Base-by-base conservation (phyloP, 768 basidiomycete genomes). In the Solioccasus polychromus region DNA sequence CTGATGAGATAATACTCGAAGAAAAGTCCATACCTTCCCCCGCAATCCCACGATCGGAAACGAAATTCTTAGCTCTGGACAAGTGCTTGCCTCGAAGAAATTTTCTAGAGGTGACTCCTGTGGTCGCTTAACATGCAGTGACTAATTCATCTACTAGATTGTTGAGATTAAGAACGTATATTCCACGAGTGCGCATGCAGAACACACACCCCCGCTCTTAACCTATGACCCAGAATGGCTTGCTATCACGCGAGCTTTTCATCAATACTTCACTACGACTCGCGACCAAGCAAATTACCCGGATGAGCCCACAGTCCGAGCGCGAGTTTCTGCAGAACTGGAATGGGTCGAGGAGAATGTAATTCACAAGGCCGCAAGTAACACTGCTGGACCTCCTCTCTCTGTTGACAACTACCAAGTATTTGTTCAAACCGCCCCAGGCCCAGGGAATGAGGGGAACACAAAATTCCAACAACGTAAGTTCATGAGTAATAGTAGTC, bases 151-250 rank as follows among this genome's bases (percentile, higher is more conserved):
- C 7, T 22, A 41, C n/a, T 53, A 92, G 91, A 77, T 92, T 8
- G 62, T 93, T 35, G 89, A 94, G 41, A 63, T 90, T 19, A 69
- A 72, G 5, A 54, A 57, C 35, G 39, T 39, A 29, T n/a, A 42
- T 39, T 43, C 60, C 41, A 44, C 48, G 20, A 30, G 38, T 42
- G 28, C 42, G 22, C 36, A 38, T 30, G 42, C 50, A 8, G 40
- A 47, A 26, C 47, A 51, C 38, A 30, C 42, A 9, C 36, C 24
- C 8, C 75, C 77, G 5, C 51, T 48, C 0, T 58, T 97, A 17
- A 74, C 77, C 12, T 96, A 79, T 64, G 93, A 97, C 58, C 83
- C 85, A 0, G 83, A 92, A 61, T 99, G 96, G 96, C 80, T 98
- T 37, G 93, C 92, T 0, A 92, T 99, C 58, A 83, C 82, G 5